Conservation (phyloP, 73 alveolate species). For the Paramecium tetraurelia region DNA sequence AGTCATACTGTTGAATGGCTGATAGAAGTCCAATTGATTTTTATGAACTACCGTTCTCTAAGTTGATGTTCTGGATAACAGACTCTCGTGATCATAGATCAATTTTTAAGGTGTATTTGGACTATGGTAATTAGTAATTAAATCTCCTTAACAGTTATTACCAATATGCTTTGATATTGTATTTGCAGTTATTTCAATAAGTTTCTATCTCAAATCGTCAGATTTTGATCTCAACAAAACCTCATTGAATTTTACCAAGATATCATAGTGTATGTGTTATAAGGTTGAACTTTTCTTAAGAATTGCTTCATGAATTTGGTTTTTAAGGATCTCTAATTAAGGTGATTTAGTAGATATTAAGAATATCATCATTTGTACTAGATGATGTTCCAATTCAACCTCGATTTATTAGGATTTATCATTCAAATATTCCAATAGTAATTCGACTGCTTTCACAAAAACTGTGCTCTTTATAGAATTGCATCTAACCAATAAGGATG, state of each 20-base stretch:
- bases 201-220: not conserved
- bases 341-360: conserved; percentile 20
- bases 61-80: not conserved
- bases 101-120: conserved; percentile 48
- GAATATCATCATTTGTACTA: not conserved
- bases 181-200: conserved; percentile 32
- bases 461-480: not conserved
- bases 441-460: not conserved
- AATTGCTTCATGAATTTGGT: not conserved
- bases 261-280: conserved; percentile 24
- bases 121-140: not conserved
- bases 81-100: conserved; percentile 15
- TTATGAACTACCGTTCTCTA: not conserved
- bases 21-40: not conserved
- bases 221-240: not conserved
- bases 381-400: conserved; percentile 1
- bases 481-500: conserved; percentile 40
- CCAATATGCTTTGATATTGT: not conserved
- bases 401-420: not conserved
- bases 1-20: not conserved
- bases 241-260: conserved; percentile 35
- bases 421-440: not conserved
- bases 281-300: not conserved
- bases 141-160: not conserved
- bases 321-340: not conserved